Percentiles rank a stretch among this genome's conserved stretches.
Evolutionary conservation across 768 basidiomycete genomes (phyloP).

Genomic region (Solioccasus polychromus): DNA sequence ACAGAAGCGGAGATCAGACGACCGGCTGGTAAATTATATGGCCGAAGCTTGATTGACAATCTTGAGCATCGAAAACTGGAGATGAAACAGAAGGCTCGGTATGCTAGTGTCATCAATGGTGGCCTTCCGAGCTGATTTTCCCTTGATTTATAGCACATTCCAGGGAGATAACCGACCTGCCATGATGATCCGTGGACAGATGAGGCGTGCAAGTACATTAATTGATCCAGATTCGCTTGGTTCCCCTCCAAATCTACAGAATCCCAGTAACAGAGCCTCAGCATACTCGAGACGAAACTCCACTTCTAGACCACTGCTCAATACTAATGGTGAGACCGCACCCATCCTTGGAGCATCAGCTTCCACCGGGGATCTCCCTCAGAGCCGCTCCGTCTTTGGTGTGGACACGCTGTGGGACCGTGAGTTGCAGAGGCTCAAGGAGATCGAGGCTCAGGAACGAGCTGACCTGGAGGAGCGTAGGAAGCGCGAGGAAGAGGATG

Average conservation of each 20-base stretch:
- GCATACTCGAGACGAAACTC: slow-evolving; percentile 49
- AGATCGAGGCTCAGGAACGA: slow-evolving; percentile 70
- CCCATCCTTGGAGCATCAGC: slow-evolving; percentile 31
- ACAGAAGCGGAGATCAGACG: slow-evolving; percentile 38
- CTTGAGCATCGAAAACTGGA: slow-evolving; percentile 78
- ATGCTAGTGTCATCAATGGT: slow-evolving; percentile 20
- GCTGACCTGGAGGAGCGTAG: slow-evolving; percentile 51
- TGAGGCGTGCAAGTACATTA: slow-evolving; percentile 59
- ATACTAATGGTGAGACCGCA: slow-evolving; percentile 47
- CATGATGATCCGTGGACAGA: slow-evolving; percentile 79
- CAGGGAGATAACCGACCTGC: slow-evolving; percentile 85
- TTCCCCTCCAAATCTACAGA: slow-evolving; percentile 44
- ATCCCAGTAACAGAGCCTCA: slow-evolving; percentile 42
- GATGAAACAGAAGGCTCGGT: slow-evolving; percentile 85
- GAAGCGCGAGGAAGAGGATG: slow-evolving; percentile 45
- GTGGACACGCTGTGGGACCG: slow-evolving; percentile 92
- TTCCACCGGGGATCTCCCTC: slow-evolving; percentile 34
- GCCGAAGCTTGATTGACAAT: slow-evolving; percentile 88
- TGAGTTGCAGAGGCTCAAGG: slow-evolving; percentile 76
- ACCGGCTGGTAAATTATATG: slow-evolving; percentile 82
- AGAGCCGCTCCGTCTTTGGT: slow-evolving; percentile 83
- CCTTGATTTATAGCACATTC: slow-evolving; percentile 59
- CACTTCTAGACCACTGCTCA: slow-evolving; percentile 62
- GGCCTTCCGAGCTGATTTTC: neutral
- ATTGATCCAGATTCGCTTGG: slow-evolving; percentile 69